Conservation (phyloP, 2,329 filamentous ascomycete genomes). For the Chaetomiaceae sp. region DNA sequence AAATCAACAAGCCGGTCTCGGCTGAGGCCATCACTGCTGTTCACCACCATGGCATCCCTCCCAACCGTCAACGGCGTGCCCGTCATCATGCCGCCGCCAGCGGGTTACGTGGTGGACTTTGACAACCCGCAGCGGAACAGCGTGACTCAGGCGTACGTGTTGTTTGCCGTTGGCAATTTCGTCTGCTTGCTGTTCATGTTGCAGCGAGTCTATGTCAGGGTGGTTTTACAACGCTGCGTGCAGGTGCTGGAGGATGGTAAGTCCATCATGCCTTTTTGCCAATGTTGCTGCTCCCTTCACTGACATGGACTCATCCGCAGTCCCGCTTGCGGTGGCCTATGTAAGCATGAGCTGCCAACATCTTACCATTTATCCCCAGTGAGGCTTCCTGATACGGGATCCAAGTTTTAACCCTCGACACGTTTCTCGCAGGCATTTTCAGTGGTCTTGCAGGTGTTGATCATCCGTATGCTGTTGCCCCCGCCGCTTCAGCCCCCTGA, state of each 20-base stretch:
- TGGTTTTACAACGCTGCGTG: neutral
- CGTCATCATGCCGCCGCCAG: neutral
- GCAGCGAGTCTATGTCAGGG: neutral
- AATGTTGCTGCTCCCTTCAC: no score
- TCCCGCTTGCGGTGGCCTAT: neutral
- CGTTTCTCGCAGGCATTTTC: neutral
- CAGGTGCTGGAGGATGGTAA: neutral
- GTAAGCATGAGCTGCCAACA: neutral
- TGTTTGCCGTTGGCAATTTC: neutral
- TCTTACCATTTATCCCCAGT: no score
- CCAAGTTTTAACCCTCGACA: no score
- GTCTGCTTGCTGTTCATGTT: neutral
- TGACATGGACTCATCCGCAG: neutral
- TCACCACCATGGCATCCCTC: neutral
- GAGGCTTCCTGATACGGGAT: no score
- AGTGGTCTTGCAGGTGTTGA: neutral
- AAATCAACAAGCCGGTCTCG: neutral
- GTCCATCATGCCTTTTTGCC: neutral
- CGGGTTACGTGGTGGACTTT: neutral
- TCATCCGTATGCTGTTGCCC: neutral
- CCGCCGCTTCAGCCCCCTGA: no score
- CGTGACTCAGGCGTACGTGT: neutral
- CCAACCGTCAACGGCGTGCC: neutral
- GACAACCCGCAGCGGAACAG: neutral
- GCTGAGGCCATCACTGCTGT: neutral